These are phyloP conservation scores for Jatropha multifida DNA, from an alignment of 441 rosid species.

Conservation along the genomic window DNA sequence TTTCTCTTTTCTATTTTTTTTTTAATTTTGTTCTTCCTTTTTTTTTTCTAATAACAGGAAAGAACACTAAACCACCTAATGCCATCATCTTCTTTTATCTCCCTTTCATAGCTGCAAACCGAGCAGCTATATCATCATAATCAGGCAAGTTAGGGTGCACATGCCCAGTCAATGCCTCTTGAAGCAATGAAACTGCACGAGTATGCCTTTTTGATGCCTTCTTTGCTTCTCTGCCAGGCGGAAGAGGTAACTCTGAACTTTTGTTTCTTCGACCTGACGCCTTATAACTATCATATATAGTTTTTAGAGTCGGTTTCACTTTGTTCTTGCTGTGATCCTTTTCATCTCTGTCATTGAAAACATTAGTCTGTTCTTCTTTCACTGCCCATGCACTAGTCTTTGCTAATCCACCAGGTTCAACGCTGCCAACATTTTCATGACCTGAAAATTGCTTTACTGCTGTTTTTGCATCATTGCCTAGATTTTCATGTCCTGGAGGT, in stretches of 20 bases:
- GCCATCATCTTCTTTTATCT: conserved; percentile 12
- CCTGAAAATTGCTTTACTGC: conserved; percentile 26
- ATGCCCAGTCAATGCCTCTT: conserved; percentile 49
- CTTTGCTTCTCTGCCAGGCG: conserved; percentile 17
- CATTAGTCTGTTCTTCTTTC: conserved; percentile 18
- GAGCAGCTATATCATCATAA: conserved; percentile 79
- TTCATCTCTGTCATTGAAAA: conserved; percentile 30
- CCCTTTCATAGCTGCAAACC: conserved; percentile 65
- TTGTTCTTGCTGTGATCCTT: conserved; percentile 40
- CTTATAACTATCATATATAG: conserved; percentile 9
- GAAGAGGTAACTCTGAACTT: conserved; percentile 23
- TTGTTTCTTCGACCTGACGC: conserved; percentile 12
- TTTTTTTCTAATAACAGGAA: background rate
- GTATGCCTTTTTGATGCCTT: conserved; percentile 39
- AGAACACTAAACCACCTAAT: conserved; percentile 5
- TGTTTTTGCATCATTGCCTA: conserved; percentile 12
- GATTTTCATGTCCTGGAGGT: conserved; percentile 26
- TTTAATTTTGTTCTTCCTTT: background rate
- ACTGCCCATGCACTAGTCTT: background rate
- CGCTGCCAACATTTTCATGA: conserved; percentile 18
- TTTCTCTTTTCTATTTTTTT: background rate
- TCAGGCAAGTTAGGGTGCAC: conserved; percentile 91
- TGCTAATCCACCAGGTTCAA: background rate
- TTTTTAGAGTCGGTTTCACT: conserved; percentile 8
- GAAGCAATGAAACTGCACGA: conserved; percentile 66